Evolutionary conservation across 1,139 yeast genomes (phyloP).

Genomic region (Debaryomyces subglobosus): DNA sequence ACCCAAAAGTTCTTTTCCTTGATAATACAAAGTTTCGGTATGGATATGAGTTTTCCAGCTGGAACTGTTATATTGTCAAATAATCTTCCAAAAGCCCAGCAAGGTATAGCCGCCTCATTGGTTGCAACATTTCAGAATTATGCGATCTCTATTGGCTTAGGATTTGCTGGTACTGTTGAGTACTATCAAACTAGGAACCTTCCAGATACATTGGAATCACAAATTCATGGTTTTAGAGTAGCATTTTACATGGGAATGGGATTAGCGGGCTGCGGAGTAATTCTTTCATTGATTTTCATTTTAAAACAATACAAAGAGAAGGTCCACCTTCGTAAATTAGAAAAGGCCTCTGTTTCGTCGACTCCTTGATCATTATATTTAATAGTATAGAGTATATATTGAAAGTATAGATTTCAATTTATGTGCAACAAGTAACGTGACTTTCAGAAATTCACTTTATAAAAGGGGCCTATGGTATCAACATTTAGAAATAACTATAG

Average conservation of each 20-base stretch:
- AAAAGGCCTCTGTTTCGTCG: not conserved
- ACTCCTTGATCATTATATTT: not conserved
- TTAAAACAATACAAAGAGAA: not conserved
- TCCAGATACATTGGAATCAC: conserved; percentile 26
- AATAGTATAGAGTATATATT: not conserved
- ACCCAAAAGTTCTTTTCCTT: conserved; percentile 52
- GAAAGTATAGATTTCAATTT: not conserved
- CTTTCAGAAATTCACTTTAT: not conserved
- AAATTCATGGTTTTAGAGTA: conserved; percentile 40
- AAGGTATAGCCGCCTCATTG: conserved; percentile 68
- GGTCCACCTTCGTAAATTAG: not conserved
- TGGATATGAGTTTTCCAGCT: conserved; percentile 71
- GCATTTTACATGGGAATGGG: conserved; percentile 58
- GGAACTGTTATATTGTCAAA: conserved; percentile 55
- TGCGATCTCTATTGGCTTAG: conserved; percentile 64
- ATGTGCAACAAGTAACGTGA: conserved; percentile 1
- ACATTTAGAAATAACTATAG: not conserved
- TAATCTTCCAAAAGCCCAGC: conserved; percentile 54
- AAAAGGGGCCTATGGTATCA: not conserved
- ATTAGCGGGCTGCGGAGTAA: conserved; percentile 48
- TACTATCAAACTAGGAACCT: conserved; percentile 39
- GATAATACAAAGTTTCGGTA: conserved; percentile 56
- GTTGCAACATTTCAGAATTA: conserved; percentile 65
- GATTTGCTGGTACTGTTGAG: conserved; percentile 67
- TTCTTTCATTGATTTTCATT: conserved; percentile 21